Conservation (phyloP, 1,139 yeast genomes). For the Geotrichum cucujoidarum region DNA sequence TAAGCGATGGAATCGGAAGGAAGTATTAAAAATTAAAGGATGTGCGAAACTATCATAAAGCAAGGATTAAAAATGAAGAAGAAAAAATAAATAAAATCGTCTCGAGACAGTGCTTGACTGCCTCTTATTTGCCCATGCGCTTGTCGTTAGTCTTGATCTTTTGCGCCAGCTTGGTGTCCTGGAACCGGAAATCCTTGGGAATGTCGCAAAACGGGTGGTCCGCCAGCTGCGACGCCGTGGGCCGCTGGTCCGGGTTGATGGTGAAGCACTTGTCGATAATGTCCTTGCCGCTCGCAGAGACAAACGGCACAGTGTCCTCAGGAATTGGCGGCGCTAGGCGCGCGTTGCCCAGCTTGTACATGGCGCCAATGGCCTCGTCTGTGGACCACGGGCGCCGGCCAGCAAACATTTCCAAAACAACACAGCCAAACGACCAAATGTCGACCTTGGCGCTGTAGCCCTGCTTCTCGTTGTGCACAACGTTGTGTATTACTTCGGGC, state of each 20-base stretch:
- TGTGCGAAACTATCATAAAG: too few relatives aligned
- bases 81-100: too few relatives aligned
- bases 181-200: constrained; percentile 52
- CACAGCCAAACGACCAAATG: constrained; percentile 82
- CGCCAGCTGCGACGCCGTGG: constrained; percentile 72
- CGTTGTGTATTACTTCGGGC: constrained; percentile 89
- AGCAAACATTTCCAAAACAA: constrained; percentile 84
- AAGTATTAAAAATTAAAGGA: too few relatives aligned
- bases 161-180: constrained; percentile 58
- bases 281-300: constrained; percentile 59
- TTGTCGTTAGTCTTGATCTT: constrained; percentile 50
- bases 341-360: constrained; percentile 60
- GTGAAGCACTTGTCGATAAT: constrained; percentile 77
- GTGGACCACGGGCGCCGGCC: constrained; percentile 52
- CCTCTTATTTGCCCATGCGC: constrained; percentile 24
- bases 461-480: constrained; percentile 68
- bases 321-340: constrained; percentile 93
- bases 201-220: constrained; percentile 56
- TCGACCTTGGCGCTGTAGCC: constrained; percentile 94
- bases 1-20: too few relatives aligned
- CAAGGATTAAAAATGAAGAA: too few relatives aligned
- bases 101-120: too few relatives aligned
- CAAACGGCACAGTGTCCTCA: constrained; percentile 63
- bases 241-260: constrained; percentile 75
- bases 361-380: constrained; percentile 51